Conservation (phyloP, 192 early-diverging fungal species). For the Allomyces arbusculus region DNA sequence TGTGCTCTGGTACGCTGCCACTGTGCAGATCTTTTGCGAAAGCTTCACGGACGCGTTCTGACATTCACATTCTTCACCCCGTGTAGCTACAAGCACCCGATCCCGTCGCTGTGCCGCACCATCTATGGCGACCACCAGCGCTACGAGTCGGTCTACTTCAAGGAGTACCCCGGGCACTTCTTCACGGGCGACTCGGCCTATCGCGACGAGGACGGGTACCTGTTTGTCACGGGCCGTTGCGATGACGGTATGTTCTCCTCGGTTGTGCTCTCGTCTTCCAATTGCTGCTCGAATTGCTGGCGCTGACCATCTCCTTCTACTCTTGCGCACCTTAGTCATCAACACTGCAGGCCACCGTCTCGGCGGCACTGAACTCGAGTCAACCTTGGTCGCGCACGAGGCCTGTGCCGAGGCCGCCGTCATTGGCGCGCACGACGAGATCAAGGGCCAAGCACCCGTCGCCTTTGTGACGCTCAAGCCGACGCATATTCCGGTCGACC, state of each 20-base stretch:
- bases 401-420: constrained; percentile 48
- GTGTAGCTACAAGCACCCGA: constrained; percentile 21
- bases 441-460: constrained; percentile 49
- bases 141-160: constrained; percentile 51
- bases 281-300: constrained; percentile 10
- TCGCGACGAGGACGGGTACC: constrained; percentile 46
- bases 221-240: constrained; percentile 17
- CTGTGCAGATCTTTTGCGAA: too few species aligned
- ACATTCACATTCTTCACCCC: constrained; percentile 57
- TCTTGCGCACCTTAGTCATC: constrained; percentile 23
- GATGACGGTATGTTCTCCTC: constrained; percentile 37
- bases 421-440: constrained; percentile 35
- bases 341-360: constrained; percentile 75
- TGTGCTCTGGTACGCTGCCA: constrained; percentile 52
- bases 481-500: background rate
- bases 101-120: constrained; percentile 52
- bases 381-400: constrained; percentile 42
- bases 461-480: constrained; percentile 32
- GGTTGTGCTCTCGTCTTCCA: constrained; percentile 11
- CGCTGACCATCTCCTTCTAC: constrained; percentile 24
- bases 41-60: too few species aligned
- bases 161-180: constrained; percentile 56
- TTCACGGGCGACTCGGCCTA: constrained; percentile 67
- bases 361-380: constrained; percentile 56
- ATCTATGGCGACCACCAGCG: constrained; percentile 23